phyloP scores from a whole-genome alignment of 2,329 filamentous ascomycete genomes.

The Microdochium paspali region DNA sequence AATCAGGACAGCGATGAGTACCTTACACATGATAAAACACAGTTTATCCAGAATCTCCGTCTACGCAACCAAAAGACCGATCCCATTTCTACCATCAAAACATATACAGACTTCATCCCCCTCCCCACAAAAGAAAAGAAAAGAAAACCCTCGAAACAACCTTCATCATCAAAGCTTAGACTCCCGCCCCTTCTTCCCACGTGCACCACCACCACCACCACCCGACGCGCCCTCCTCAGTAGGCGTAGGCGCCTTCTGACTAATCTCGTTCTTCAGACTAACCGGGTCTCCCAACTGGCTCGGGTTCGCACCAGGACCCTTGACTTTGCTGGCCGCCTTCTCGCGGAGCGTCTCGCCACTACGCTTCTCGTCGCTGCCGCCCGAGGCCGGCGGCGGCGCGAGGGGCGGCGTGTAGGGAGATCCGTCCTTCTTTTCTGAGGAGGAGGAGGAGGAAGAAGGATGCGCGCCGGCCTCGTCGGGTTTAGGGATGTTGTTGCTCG shows the following conservation, averaged over 20 bases:
- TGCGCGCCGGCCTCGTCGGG: constrained; percentile 13
- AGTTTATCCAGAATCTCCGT: too few relatives aligned
- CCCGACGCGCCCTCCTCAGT: constrained; percentile 13
- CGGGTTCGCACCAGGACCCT: constrained; percentile 13
- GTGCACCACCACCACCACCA: constrained; percentile 1
- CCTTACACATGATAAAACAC: too few relatives aligned
- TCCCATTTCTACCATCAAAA: too few relatives aligned
- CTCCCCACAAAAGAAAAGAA: too few relatives aligned
- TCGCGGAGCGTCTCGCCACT: constrained; percentile 8
- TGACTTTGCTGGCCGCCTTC: constrained; percentile 10
- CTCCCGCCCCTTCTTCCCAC: neutral
- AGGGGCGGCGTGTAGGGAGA: neutral
- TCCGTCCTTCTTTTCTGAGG: neutral
- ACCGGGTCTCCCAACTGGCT: constrained; percentile 14
- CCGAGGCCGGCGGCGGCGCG: neutral
- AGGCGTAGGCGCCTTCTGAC: constrained; percentile 7
- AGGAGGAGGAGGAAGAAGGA: constrained; percentile 1
- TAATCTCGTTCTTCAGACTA: constrained; percentile 12
- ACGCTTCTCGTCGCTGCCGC: neutral
- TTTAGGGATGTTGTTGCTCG: constrained; percentile 17
- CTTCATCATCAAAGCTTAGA: constrained; percentile 1
- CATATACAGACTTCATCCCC: too few relatives aligned
- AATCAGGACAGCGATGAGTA: too few relatives aligned
- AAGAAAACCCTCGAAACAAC: too few relatives aligned
- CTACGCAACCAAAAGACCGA: too few relatives aligned